These are phyloP conservation scores for Trametes cubensis DNA, from an alignment of 768 basidiomycete genomes.

Conservation along the genomic window DNA sequence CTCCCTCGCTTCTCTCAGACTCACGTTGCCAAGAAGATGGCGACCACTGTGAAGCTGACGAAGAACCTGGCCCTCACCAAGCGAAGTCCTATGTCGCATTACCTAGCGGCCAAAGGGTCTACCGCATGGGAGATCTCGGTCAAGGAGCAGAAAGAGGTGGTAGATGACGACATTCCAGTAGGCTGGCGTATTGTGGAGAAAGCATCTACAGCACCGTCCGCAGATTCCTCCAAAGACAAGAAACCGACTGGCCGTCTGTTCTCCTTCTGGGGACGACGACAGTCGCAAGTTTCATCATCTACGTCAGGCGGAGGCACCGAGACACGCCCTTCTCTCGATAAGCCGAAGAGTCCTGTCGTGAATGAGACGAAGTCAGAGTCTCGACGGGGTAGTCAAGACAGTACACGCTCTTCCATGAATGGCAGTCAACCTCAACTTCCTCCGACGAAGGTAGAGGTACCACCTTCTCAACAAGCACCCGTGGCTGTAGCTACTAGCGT, in stretches of 20 bases:
- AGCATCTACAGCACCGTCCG: conserved; percentile 43
- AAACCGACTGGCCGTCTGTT: conserved; percentile 61
- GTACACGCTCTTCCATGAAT: conserved; percentile 14
- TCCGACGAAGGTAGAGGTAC: conserved; percentile 1
- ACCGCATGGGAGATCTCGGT: conserved; percentile 75
- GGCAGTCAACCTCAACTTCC: conserved; percentile 9
- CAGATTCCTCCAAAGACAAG: conserved; percentile 47
- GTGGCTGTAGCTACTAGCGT: neutral
- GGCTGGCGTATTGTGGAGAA: conserved; percentile 77
- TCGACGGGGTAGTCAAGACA: conserved; percentile 27
- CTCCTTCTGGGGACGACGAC: conserved; percentile 66
- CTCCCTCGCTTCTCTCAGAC: conserved; percentile 55
- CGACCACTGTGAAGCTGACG: conserved; percentile 64
- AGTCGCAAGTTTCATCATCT: conserved; percentile 11
- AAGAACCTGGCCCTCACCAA: conserved; percentile 57
- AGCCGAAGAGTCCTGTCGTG: conserved; percentile 15
- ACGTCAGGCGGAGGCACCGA: neutral
- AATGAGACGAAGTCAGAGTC: conserved; percentile 16
- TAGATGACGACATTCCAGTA: conserved; percentile 61
- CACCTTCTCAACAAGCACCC: neutral
- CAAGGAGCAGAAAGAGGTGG: conserved; percentile 51
- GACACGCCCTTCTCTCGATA: conserved; percentile 6
- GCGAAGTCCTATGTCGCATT: conserved; percentile 69
- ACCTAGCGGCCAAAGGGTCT: conserved; percentile 70
- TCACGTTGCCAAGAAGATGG: conserved; percentile 58